Base-by-base conservation (phyloP, 2,329 filamentous ascomycete species). In the Aspergillus ruber region DNA sequence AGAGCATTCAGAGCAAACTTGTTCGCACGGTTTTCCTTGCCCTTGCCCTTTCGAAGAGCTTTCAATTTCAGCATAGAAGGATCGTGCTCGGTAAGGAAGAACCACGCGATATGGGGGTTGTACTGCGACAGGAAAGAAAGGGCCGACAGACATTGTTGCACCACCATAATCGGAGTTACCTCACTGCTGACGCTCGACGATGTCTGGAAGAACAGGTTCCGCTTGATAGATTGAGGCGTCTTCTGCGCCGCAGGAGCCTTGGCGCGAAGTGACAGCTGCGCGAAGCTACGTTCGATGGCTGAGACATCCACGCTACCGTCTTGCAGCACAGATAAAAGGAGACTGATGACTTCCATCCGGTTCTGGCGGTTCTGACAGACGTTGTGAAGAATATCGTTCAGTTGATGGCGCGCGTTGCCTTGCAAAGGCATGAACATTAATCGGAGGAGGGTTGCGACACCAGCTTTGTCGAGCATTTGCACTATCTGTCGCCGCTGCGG, bases 331-430 rank as follows among this genome's bases (percentile, higher is more conserved):
- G 93, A 88, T 8, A 98, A 80, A 29, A 98, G 75, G 20, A 93
- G 88, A 67, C 88, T 95, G 61, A 98, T 84, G 29, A 98, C 89
- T 67, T 98, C 93, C 3, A 90, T 83, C 32, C 93, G 83, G 62
- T 93, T 98, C 63, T 96, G 90, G n/a, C 89, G 85, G 65, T 98
- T 98, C 69, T 95, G 87, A 63, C 90, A 97, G 21, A 97, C 85
- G 56, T 95, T 89, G 52, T 88, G 83, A 44, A 98, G 83, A 45
- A 98, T 88, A 47, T 85, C 84, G 64, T 93, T 91, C 45, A 98
- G 77, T 50, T 89, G 87, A 52, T 79, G 82, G 56, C 90, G 88
- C 43, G 93, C 85, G 52, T 88, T 93, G 18, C 88, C 88, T 54
- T 91, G 88, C 56, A 96, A 88, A 42, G 88, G 86, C 59, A 97